Base-by-base conservation (phyloP, 2,329 filamentous ascomycete genomes). In the Dothideomycetes sp. region DNA sequence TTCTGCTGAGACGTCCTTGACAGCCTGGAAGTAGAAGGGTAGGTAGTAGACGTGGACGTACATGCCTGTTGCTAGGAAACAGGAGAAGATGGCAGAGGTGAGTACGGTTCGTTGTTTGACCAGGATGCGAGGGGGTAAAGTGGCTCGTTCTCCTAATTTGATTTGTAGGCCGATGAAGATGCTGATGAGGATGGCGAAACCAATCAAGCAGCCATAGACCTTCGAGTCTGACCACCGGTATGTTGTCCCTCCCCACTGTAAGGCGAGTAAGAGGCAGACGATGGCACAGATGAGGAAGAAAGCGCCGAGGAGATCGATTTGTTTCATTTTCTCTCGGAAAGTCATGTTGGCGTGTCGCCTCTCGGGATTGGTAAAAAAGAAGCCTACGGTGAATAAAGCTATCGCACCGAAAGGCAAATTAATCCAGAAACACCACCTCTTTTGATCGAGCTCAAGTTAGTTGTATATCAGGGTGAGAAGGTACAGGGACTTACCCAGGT, bases 231-330 rank as follows among this genome's bases (percentile, higher is more conserved):
- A 47, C 57, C 57, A 61, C 3, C 54, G 32, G 31, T 73, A 46
- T 1, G 54, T 62, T 1, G 56, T 57, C 4, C 70, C 69, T 4
- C 62, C 62, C 29, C 73, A 62, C 45, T 74, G 64, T 62, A 48
- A 57, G 54, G 52, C 71, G 48, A 55, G 64, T 55, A 51, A 59
- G 53, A 47, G 57, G 57, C 63, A 73, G 4, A 55, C 42, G 19
- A 59, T 53, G 19, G 43, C 44, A 11, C 45, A 47, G 15, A 56
- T 66, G 30, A 74, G 53, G 24, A 71, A 49, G 15, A 62, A 52
- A 4, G 64, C 59, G 2, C 70, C 70, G 2, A 64, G 44, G 4
- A 65, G 58, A 45, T 74, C 71, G 58, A 44, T 34, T 11, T 33
- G 29, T 7, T 16, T 38, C 22, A 71, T 41, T 55, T 71, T 71